Base-by-base conservation (phyloP, 1,284 basidiomycete species). In the Mycena citricolor region DNA sequence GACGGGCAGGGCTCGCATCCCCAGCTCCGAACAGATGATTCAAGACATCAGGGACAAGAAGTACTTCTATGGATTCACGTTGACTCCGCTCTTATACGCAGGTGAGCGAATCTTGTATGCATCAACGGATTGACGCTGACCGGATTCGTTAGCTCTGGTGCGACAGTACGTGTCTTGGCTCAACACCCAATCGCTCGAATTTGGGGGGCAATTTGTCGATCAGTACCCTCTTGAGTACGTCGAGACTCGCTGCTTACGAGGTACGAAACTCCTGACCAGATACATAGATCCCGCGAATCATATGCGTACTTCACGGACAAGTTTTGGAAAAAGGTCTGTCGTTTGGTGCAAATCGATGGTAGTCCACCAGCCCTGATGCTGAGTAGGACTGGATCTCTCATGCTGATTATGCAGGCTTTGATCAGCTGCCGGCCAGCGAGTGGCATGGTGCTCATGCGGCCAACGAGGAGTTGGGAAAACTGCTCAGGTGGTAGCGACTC, bases 121-220 rank as follows among this genome's bases (percentile, higher is more conserved):
- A n/a, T 29, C 16, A 29, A 21, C 32, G 12, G 6, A 11, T 5
- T 6, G 23, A 44, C 5, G 22, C 6, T n/a, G 29, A 8, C 14
- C 16, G 32, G 12, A 14, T 34, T 25, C 8, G 19, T 12, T 30
- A 57, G 59, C 55, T 22, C 22, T 56, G 23, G 39, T 52, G 17
- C 50, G 57, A 8, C 57, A 54, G 39, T 58, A 43, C 32, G 47
- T 60, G 10, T 50, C 54, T 2, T 60, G 59, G 58, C 38, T 60
- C 14, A 61, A 61, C 33, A 54, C 52, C 41, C 58, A 59, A 26
- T 54, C 57, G 13, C 53, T 61, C 7, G 52, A 57, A 35, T 39
- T 56, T 34, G 59, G 59, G 5, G 59, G 57, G 4, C 36, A 40
- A 13, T 49, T 61, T 13, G 55, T 61, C 10, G 49, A 41, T 2